Evolutionary conservation across 169 alveolate species (phyloP).

Genomic region (Cryptosporidium baileyi): DNA sequence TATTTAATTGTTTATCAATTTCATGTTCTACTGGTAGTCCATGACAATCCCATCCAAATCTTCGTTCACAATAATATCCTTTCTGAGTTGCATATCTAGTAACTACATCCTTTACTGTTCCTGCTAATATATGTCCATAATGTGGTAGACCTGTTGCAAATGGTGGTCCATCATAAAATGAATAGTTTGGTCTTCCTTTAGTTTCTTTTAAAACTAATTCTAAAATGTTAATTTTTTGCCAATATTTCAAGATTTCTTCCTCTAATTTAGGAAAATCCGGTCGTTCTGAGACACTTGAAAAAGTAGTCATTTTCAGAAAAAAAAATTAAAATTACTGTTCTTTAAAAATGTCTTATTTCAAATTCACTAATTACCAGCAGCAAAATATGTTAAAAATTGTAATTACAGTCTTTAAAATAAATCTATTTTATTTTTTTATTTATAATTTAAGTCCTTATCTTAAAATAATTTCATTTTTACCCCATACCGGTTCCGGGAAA

Average conservation of each 20-base stretch:
- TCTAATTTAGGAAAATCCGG: conserved; percentile 89
- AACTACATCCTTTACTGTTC: conserved; percentile 98
- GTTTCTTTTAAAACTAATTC: conserved; percentile 75
- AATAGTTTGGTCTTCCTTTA: conserved; percentile 88
- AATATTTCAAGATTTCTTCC: conserved; percentile 83
- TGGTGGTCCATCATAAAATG: conserved; percentile 99
- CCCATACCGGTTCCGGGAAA: too few relatives aligned
- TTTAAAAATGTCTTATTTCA: background rate
- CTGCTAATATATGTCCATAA: conserved; percentile 99
- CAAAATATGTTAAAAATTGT: background rate
- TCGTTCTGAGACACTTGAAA: conserved; percentile 80
- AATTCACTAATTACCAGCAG: too few relatives aligned
- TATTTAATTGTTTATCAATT: conserved; percentile 92
- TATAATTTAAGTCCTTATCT: too few relatives aligned
- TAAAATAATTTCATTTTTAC: too few relatives aligned
- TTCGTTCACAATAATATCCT: conserved; percentile 94
- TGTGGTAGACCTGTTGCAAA: conserved; percentile 99
- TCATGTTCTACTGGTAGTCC: conserved; percentile 99
- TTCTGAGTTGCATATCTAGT: conserved; percentile 97
- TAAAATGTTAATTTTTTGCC: conserved; percentile 87
- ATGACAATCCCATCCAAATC: conserved; percentile 99
- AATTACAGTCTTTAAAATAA: background rate
- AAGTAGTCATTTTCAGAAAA: conserved; percentile 34
- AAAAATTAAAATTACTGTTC: background rate
- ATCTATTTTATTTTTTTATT: background rate